Percentiles rank a stretch among this genome's conserved stretches.
These are phyloP conservation scores for Lactarius akahatsu DNA, from an alignment of 768 basidiomycete species.

Conservation along the genomic window DNA sequence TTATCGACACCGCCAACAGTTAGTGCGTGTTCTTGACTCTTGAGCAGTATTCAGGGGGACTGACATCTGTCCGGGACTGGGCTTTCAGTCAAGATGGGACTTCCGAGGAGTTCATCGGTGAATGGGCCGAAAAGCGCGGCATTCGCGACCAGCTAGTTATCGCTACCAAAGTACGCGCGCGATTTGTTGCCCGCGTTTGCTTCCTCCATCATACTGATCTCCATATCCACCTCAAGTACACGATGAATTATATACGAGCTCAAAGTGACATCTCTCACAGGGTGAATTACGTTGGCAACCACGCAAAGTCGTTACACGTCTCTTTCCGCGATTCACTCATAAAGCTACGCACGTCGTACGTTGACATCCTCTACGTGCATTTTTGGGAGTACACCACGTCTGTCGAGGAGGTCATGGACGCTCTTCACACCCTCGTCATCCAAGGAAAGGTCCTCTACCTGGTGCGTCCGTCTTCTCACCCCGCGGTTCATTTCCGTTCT, in stretches of 20 bases:
- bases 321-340: conserved; percentile 41
- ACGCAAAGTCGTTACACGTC: conserved; percentile 37
- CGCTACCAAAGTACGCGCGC: conserved; percentile 29
- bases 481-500: not conserved
- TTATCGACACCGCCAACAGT: conserved; percentile 40
- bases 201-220: not conserved
- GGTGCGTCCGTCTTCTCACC: conserved; percentile 24
- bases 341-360: conserved; percentile 56
- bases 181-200: not conserved
- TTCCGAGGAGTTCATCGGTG: conserved; percentile 42
- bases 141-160: conserved; percentile 43
- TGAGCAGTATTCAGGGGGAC: no score
- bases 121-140: conserved; percentile 41
- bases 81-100: conserved; percentile 30
- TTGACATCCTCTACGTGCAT: conserved; percentile 57
- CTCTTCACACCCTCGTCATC: conserved; percentile 41
- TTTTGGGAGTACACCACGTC: conserved; percentile 49
- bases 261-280: conserved; percentile 32
- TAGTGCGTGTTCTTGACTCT: conserved; percentile 31
- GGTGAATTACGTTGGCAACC: conserved; percentile 46
- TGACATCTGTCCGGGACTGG: not conserved
- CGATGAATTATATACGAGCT: conserved; percentile 30
- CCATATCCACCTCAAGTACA: conserved; percentile 30
- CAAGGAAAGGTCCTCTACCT: conserved; percentile 45
- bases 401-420: conserved; percentile 43